Percentiles rank a stretch among this genome's conserved stretches.
phyloP scores from a whole-genome alignment of 805 yeast genomes.

The Wickerhamiella qilinensis region DNA sequence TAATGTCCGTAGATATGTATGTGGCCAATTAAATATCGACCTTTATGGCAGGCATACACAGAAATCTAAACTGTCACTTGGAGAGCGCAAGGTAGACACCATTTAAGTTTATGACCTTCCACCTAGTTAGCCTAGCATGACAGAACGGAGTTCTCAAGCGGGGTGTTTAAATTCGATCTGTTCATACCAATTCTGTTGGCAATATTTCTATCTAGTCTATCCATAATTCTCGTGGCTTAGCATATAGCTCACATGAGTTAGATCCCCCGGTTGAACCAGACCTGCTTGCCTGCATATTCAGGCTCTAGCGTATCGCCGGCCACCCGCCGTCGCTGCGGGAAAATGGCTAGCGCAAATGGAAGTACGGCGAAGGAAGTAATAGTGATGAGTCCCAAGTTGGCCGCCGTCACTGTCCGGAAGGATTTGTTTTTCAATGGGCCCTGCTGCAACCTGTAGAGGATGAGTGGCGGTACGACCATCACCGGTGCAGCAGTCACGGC shows the following conservation, averaged over 20 bases:
- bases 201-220: background rate
- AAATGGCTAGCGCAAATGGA: slow-evolving; percentile 90
- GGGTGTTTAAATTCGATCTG: no score
- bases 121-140: no score
- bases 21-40: no score
- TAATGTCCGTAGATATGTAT: no score
- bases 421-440: slow-evolving; percentile 54
- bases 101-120: no score
- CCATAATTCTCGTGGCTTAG: no score
- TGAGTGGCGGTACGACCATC: slow-evolving; percentile 90
- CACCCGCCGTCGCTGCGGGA: slow-evolving; percentile 74
- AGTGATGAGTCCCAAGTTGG: slow-evolving; percentile 76
- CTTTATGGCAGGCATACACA: no score
- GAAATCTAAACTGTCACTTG: no score
- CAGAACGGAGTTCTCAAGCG: no score
- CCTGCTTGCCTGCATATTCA: slow-evolving; percentile 41
- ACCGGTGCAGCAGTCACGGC: slow-evolving; percentile 94
- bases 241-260: no score
- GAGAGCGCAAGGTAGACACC: no score
- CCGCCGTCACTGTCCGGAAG: slow-evolving; percentile 42
- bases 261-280: slow-evolving; percentile 89
- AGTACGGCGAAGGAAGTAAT: slow-evolving; percentile 72
- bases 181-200: no score
- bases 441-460: slow-evolving; percentile 63
- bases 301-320: slow-evolving; percentile 45